Conservation (phyloP, 371 early-diverging fungal genomes). For the Gilbertella persicaria region DNA sequence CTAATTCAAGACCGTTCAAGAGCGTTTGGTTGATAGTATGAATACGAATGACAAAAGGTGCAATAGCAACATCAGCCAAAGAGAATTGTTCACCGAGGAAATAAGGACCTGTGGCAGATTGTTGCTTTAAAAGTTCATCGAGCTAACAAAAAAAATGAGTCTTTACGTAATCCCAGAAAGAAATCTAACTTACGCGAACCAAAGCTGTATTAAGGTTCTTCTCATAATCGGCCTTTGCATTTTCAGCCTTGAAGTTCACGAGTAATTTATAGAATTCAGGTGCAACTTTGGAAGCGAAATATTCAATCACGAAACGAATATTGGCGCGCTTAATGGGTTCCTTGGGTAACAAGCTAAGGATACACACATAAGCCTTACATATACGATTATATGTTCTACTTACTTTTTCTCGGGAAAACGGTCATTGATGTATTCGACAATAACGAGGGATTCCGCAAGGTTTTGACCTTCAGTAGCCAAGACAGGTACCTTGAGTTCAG, state of each 20-base stretch:
- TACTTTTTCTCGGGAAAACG: conserved; percentile 53
- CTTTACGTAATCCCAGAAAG: not conserved
- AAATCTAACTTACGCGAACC: conserved; percentile 37
- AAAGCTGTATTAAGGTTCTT: conserved; percentile 21
- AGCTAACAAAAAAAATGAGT: conserved; percentile 17
- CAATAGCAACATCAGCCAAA: conserved; percentile 59
- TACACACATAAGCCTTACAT: not conserved
- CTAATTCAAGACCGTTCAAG: conserved; percentile 21
- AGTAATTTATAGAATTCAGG: conserved; percentile 33
- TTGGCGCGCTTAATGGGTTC: conserved; percentile 51
- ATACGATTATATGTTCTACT: conserved; percentile 2
- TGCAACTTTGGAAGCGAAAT: conserved; percentile 38
- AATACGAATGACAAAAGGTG: conserved; percentile 52
- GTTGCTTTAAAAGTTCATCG: conserved; percentile 47
- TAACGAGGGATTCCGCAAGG: conserved; percentile 55
- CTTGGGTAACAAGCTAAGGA: conserved; percentile 38
- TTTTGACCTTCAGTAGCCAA: conserved; percentile 34
- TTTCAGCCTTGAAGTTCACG: conserved; percentile 22
- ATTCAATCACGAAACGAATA: conserved; percentile 60
- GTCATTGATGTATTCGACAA: conserved; percentile 52
- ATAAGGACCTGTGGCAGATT: conserved; percentile 60
- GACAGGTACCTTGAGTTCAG: conserved; percentile 56
- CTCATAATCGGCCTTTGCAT: conserved; percentile 22
- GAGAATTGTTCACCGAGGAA: conserved; percentile 61
- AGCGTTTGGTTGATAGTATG: conserved; percentile 7